Conservation (phyloP, 148 eudicot genomes). For the Vaccinium corymbosum region DNA sequence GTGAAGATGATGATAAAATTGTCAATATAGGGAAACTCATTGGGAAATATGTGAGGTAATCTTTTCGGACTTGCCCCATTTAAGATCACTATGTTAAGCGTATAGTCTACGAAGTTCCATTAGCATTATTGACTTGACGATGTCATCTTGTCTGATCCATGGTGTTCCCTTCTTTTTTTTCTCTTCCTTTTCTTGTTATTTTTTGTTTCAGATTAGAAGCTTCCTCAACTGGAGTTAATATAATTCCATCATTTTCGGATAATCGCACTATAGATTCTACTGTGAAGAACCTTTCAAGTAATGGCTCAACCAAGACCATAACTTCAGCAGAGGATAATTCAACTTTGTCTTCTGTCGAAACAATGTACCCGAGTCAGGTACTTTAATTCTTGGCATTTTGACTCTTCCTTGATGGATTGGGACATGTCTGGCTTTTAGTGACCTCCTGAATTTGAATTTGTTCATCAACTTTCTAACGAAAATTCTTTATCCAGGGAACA, state of each 20-base stretch:
- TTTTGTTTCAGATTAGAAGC: conserved; percentile 62
- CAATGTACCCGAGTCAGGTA: conserved; percentile 40
- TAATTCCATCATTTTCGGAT: conserved; percentile 40
- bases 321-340: conserved; percentile 21
- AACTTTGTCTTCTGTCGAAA: conserved; percentile 27
- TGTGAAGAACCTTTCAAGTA: conserved; percentile 24
- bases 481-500: conserved; percentile 37
- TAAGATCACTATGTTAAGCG: not conserved
- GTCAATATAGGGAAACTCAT: conserved; percentile 42
- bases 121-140: not conserved
- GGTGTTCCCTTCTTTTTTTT: not conserved
- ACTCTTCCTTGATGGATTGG: not conserved
- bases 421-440: not conserved
- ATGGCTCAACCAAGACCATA: conserved; percentile 23
- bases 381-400: not conserved
- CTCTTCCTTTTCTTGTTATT: not conserved
- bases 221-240: conserved; percentile 58
- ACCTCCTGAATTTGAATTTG: not conserved
- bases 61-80: conserved; percentile 13
- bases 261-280: conserved; percentile 24
- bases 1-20: conserved; percentile 83
- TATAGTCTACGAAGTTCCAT: conserved; percentile 1
- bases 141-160: conserved; percentile 5
- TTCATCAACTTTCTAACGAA: not conserved
- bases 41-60: conserved; percentile 75